Percentiles rank a stretch among this genome's conserved stretches.
Evolutionary conservation across 768 basidiomycete genomes (phyloP).

Genomic region (Termitomyces sp.): DNA sequence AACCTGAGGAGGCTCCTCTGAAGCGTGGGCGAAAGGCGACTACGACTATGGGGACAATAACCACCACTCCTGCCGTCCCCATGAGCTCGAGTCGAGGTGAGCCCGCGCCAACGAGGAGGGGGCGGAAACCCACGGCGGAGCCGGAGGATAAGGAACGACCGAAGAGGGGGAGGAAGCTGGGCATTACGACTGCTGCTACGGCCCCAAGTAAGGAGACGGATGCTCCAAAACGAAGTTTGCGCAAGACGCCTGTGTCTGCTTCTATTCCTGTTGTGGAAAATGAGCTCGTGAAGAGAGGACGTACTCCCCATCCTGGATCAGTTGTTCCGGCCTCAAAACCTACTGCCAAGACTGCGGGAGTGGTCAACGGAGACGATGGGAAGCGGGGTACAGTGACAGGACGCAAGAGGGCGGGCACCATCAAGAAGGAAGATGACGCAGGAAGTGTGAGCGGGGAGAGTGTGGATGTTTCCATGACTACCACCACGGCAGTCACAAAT

Average conservation of each 20-base stretch:
- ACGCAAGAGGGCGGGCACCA: constrained; percentile 13
- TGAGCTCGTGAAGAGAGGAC: constrained; percentile 12
- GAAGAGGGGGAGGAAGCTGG: not conserved
- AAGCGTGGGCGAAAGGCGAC: constrained; percentile 13
- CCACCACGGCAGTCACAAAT: not conserved
- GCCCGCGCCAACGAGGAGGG: not conserved
- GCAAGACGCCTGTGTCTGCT: not conserved
- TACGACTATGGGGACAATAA: not conserved
- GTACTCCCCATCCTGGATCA: constrained; percentile 12
- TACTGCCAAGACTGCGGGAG: not conserved
- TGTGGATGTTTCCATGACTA: not conserved
- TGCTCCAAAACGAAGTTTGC: not conserved
- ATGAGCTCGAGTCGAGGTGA: not conserved
- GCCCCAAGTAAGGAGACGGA: not conserved
- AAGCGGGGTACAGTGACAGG: constrained; percentile 9
- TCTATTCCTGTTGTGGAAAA: not conserved
- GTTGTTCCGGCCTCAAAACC: not conserved
- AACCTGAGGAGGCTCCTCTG: constrained; percentile 1
- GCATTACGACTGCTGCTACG: not conserved
- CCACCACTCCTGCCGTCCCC: not conserved
- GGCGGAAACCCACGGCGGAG: constrained; percentile 12
- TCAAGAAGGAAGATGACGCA: constrained; percentile 5
- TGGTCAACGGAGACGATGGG: not conserved
- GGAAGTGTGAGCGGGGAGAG: not conserved
- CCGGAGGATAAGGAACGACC: constrained; percentile 11